Base-by-base conservation (phyloP, 306 rosid species). In the Trifolium fragiferum region DNA sequence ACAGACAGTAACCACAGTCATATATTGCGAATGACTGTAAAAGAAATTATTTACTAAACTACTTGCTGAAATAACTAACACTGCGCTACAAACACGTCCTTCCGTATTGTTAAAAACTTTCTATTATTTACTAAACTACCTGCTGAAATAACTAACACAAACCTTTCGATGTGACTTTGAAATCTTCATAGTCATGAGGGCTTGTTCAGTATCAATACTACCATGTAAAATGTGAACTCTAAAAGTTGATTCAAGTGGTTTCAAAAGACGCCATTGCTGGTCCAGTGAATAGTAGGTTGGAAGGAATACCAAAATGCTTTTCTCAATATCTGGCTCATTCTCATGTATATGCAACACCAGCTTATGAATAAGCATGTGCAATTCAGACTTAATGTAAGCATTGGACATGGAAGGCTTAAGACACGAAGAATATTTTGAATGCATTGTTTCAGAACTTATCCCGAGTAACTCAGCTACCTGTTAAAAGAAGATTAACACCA, bases 171-270 rank as follows among this genome's bases (percentile, higher is more conserved):
- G 98, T 35, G 95, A 84, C 81, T 81, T 93, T 47, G 75, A 89
- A 69, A 93, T 93, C 95, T 72, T 87, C 98, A 93, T 90, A 43
- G 91, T 79, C 83, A 74, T 70, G 46, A 90, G 91, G 70, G 98
- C 96, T 87, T 93, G 83, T 75, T 93, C 95, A 60, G 90, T 93
- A 78, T 90, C 98, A 77, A 93, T 78, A 79, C 98, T 89, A 85
- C 98, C 69, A 85, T 90, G 98, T 78, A 93, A 82, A 69, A 93
- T 86, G 80, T 90, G 88, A 80, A 93, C 83, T 82, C 87, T 80
- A 82, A 93, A 93, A 59, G 89, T 79, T 74, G 92, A 86, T 46
- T 72, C 87, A 65, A 86, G 83, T 7, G 93, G 88, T 84, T 75
- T 87, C 87, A 93, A 74, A 72, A 87, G 90, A 81, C 80, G 62